Evolutionary conservation across 2,329 filamentous ascomycete genomes (phyloP), one percentile per base, ranked within the genome.

Genomic region (Fusarium scirpi): DNA sequence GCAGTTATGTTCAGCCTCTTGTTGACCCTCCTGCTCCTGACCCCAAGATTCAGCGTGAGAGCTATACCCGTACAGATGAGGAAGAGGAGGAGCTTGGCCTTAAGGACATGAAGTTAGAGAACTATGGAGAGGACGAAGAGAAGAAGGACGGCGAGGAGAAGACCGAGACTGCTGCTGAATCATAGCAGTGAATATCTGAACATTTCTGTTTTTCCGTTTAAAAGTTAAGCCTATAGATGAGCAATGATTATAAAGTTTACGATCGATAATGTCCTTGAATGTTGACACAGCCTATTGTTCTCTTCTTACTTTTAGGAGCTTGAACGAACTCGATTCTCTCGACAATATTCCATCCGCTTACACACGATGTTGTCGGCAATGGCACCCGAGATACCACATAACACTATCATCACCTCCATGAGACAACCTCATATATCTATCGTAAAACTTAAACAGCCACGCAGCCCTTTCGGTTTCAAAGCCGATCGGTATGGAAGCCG

Each of bases 71-170:
- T 65, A 97, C 95, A 1, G 90, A 91, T 0, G 93, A 98, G 79
- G 96, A 99, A 78, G 93, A 97, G 81, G 96, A 99, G 76, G 93
- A 98, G 63, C 84, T 99, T 13, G 96, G 96, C 0, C 82, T 99
- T 70, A 90, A 85, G 63, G 96, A 99, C 77, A 99, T 99, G 90
- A 96, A 95, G 86, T 90, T 90, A 0, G 94, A 98, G 79, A 90
- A 90, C 0, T 98, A 99, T 77, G 84, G 89, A 56, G 86, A 89
- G 65, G 63, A 76, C 2, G 79, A 76, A 41, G 74, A 77, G 46
- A 74, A 71, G 38, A 53, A 48, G 32, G 32, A n/a, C 44, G 62
- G 54, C 12, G 54, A 56, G 29, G 59, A 72, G 24, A 67, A 74
- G 45, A 32, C 59, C 9, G 57, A 72, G 58, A 47, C 47, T 22